Conservation (phyloP, 2,329 filamentous ascomycete species). For the Stylonectria norvegica region DNA sequence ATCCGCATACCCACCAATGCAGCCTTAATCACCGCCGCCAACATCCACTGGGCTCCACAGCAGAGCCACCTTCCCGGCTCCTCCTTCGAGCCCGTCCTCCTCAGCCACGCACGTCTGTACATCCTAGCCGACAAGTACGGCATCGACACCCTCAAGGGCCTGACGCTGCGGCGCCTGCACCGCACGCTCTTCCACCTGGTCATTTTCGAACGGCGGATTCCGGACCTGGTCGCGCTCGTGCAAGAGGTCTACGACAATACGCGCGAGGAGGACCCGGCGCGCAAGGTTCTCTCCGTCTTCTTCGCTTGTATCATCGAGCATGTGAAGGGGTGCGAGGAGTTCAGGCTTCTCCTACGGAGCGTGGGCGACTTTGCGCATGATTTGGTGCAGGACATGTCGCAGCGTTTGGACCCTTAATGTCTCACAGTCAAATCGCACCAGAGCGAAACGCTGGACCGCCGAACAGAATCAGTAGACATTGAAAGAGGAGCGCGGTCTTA, state of each 20-base stretch:
- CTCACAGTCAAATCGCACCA: too few relatives aligned
- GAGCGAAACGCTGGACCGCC: too few relatives aligned
- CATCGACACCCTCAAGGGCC: constrained; percentile 13
- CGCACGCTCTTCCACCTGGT: constrained; percentile 11
- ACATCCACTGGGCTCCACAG: constrained; percentile 1
- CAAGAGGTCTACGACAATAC: constrained; percentile 22
- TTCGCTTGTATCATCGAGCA: constrained; percentile 21
- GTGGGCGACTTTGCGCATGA: constrained; percentile 20
- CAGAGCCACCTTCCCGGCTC: background rate
- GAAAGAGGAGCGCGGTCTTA: constrained; percentile 1
- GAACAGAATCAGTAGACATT: too few relatives aligned
- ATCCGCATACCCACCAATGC: background rate
- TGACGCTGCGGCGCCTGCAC: constrained; percentile 20
- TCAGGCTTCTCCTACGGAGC: constrained; percentile 10
- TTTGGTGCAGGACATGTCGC: constrained; percentile 14
- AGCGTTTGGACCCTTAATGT: too few relatives aligned
- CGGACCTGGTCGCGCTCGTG: constrained; percentile 17
- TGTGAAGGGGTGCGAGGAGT: constrained; percentile 10
- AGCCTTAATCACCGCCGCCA: background rate
- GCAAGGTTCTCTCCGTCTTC: constrained; percentile 17
- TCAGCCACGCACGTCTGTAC: constrained; percentile 23
- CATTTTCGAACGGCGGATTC: constrained; percentile 12
- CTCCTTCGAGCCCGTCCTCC: constrained; percentile 17
- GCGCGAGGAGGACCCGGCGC: constrained; percentile 16
- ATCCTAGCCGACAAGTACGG: constrained; percentile 26